Evolutionary conservation across 2,329 filamentous ascomycete genomes (phyloP), one percentile per base, ranked within the genome.

Genomic region (Paecilomyces sp.): DNA sequence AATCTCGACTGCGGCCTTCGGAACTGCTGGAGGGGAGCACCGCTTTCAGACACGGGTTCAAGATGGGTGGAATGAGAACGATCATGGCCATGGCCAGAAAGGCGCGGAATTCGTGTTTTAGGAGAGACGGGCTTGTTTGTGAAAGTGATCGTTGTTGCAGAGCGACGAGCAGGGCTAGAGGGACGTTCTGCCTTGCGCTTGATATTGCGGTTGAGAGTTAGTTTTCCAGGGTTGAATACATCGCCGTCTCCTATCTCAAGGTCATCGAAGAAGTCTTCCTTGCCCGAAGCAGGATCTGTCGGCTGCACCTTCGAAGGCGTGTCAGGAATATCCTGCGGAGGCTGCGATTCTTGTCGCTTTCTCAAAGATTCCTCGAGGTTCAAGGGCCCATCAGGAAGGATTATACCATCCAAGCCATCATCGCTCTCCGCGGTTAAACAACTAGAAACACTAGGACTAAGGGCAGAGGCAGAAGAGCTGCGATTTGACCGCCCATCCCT

Each of bases 11-110:
- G 84, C 51, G 88, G 85, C 64, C 86, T 81, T 59, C 85, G 83
- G 64, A 80, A 81, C 61, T 82, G 84, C 51, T 80, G 78, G 55
- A 89, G 83, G 22, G 90, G 85, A 3, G 87, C 91, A 56, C 92
- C 92, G 64, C 87, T 92, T 76, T 97, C 93, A 47, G 91, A 95
- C 5, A 97, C 92, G 24, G 93, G 92, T 70, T 96, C 93, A n/a
- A 97, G 82, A 18, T 76, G 70, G 15, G 88, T 88, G 11, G 89
- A 89, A 65, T 86, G 84, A 4, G 87, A 84, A 57, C 88, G 83
- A 69, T 91, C 88, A 73, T 90, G 87, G 61, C 81, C 88, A 73
- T 90, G 87, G 61, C 81, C 82, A 58, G 88, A 81, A 36, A 92
- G 88, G 57, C 92, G 85, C 41, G 93, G 92, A 61, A 96, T 88